Evolutionary conservation across 345 rosid genomes (phyloP).

Genomic region (Capsella bursapastoris): DNA sequence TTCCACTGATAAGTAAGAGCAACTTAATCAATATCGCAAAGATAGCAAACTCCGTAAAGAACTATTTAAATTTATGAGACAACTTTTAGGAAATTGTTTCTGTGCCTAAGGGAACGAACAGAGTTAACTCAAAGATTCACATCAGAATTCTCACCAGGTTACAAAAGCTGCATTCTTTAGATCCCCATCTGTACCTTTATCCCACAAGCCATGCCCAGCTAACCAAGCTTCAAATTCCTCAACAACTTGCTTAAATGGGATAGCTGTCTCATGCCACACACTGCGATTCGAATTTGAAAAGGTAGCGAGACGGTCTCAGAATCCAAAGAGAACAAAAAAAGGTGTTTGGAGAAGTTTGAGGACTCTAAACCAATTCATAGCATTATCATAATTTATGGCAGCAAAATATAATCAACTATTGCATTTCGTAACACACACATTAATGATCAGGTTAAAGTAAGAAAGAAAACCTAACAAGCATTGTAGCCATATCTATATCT

Average conservation of each 20-base stretch:
- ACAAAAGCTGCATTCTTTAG: constrained; percentile 82
- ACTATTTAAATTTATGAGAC: no score
- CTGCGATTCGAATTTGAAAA: constrained; percentile 50
- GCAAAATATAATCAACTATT: not conserved
- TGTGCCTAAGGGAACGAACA: not conserved
- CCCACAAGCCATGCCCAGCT: constrained; percentile 66
- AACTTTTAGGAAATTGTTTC: not conserved
- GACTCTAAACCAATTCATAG: constrained; percentile 17
- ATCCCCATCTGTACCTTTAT: constrained; percentile 50
- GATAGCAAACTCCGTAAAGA: constrained; percentile 9
- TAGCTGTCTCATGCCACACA: constrained; percentile 96
- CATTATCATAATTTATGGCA: not conserved
- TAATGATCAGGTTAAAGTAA: not conserved
- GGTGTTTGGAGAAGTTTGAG: not conserved
- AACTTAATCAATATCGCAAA: constrained; percentile 31
- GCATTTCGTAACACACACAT: not conserved
- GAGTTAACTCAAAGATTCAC: constrained; percentile 11
- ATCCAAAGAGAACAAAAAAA: not conserved
- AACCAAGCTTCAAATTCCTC: constrained; percentile 89
- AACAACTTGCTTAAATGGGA: constrained; percentile 76
- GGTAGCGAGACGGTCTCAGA: constrained; percentile 6
- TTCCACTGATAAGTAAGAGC: constrained; percentile 60
- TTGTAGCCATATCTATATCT: not conserved
- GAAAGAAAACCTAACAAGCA: not conserved
- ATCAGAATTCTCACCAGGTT: constrained; percentile 70